These are phyloP conservation scores for Leccinum rimulosum DNA, from an alignment of 768 basidiomycete species.

Conservation along the genomic window DNA sequence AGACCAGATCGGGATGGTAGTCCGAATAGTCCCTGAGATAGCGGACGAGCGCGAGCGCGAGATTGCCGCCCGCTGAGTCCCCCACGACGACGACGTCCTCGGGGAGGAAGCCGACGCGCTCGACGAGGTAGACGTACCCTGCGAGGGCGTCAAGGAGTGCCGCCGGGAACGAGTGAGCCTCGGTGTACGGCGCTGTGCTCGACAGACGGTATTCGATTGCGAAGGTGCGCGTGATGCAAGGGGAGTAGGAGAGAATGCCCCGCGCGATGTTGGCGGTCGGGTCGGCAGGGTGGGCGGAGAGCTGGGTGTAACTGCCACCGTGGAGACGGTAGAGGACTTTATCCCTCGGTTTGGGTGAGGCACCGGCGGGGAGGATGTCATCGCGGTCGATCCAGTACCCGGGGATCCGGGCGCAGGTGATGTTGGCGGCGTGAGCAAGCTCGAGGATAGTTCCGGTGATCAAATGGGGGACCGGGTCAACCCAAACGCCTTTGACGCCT, in stretches of 20 bases:
- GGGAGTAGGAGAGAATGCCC: slow-evolving; percentile 15
- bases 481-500: slow-evolving; percentile 34
- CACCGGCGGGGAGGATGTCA: slow-evolving; percentile 13
- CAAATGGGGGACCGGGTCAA: slow-evolving; percentile 32
- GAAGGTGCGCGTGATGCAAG: slow-evolving; percentile 29
- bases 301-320: slow-evolving; percentile 29
- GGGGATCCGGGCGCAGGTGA: slow-evolving; percentile 29
- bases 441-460: slow-evolving; percentile 30
- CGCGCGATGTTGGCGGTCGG: slow-evolving; percentile 23
- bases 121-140: slow-evolving; percentile 49
- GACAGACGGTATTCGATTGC: slow-evolving; percentile 50
- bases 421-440: slow-evolving; percentile 28
- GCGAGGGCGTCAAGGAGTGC: slow-evolving; percentile 51
- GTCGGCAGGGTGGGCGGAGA: slow-evolving; percentile 28
- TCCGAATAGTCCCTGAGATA: slow-evolving; percentile 31
- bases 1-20: slow-evolving; percentile 12
- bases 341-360: slow-evolving; percentile 26
- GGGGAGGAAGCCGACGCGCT: slow-evolving; percentile 40
- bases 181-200: slow-evolving; percentile 24
- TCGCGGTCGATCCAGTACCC: slow-evolving; percentile 38
- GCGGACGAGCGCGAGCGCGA: slow-evolving; percentile 40
- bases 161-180: slow-evolving; percentile 47
- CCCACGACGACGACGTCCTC: slow-evolving; percentile 46
- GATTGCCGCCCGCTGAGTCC: slow-evolving; percentile 55
- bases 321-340: slow-evolving; percentile 36